Evolutionary conservation across 495 filamentous ascomycete genomes (phyloP), one percentile per base, ranked within the genome.

Genomic region (Penicillium bialowiezense): DNA sequence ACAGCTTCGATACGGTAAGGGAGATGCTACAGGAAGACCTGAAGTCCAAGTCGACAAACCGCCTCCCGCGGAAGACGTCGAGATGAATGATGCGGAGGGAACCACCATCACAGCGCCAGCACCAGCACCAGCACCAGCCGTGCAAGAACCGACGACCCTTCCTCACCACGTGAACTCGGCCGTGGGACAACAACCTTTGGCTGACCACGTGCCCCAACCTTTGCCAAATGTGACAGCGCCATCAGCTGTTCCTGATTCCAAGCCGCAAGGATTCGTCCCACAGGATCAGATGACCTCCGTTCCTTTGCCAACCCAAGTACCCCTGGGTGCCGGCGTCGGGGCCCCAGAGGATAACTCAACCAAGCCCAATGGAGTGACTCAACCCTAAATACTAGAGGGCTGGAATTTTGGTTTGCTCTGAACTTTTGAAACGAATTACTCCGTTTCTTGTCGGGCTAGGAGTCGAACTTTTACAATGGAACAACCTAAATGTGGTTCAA

Each of bases 1-100:
- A 51, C 85, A 85, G 53, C 75, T 91, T 37, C 75, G 73, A 52
- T 77, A 78, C 50, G 54, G 61, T 54, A 74, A 75, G 47, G 58
- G 58, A 9, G 63, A 67, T 41, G 36, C 36, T 17, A 39, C 54
- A 13, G 56, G 52, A 35, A 57, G 51, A 19, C 39, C 55, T 1
- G 40, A 54, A 26, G 55, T 29, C 21, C 41, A 56, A 36, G 49
- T 44, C 12, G 63, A 65, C 14, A 53, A 59, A 42, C 49, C 56
- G 41, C 51, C 56, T 15, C 61, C 60, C 36, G 34, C 33, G 7
- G 29, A 59, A 43, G 48, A 59, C 34, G n/a, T 33, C 13, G 33
- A 47, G 19, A 56, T 55, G 50, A 56, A 51, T 12, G 41, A 50
- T 42, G 20, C 34, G 5, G 41, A 34, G 14, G 23, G 48, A 35